A percentile compares a stretch with the other conserved stretches of the same genome.
Evolutionary conservation across 2,329 filamentous ascomycete genomes (phyloP).

Genomic region (Penicillium concentricum): DNA sequence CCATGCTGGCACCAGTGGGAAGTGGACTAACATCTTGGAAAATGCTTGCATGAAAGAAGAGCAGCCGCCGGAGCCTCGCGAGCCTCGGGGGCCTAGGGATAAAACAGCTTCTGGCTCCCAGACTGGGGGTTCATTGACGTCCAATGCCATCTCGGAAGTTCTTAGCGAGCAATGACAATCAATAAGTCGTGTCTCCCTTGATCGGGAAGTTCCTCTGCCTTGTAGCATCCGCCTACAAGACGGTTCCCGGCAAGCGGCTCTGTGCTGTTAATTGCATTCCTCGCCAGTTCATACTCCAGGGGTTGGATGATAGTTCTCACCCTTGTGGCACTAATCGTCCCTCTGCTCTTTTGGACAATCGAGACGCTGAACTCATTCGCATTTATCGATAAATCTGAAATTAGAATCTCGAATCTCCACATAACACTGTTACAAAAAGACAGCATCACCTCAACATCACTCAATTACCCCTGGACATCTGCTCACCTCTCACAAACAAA

Average conservation of each 20-base stretch:
- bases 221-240: background rate
- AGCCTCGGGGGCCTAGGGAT: slow-evolving; percentile 7
- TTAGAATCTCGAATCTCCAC: background rate
- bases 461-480: background rate
- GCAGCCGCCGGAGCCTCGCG: slow-evolving; percentile 33
- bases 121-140: slow-evolving; percentile 19
- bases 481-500: background rate
- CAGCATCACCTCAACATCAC: background rate
- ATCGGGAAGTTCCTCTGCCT: background rate
- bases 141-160: slow-evolving; percentile 32
- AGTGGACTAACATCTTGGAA: slow-evolving; percentile 98
- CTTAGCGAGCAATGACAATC: slow-evolving; percentile 30
- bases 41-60: slow-evolving; percentile 96
- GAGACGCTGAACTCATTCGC: background rate
- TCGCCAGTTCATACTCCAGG: background rate
- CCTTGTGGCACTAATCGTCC: background rate
- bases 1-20: slow-evolving; percentile 91
- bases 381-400: background rate
- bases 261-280: background rate
- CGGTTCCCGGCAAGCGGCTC: background rate
- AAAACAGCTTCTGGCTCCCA: slow-evolving; percentile 8
- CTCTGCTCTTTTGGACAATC: background rate
- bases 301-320: background rate
- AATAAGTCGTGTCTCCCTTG: background rate
- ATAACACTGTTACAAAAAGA: background rate